Percentiles rank a stretch among this genome's conserved stretches.
These are phyloP conservation scores for Nemania sp. DNA, from an alignment of 2,329 filamentous ascomycete species.

Conservation along the genomic window DNA sequence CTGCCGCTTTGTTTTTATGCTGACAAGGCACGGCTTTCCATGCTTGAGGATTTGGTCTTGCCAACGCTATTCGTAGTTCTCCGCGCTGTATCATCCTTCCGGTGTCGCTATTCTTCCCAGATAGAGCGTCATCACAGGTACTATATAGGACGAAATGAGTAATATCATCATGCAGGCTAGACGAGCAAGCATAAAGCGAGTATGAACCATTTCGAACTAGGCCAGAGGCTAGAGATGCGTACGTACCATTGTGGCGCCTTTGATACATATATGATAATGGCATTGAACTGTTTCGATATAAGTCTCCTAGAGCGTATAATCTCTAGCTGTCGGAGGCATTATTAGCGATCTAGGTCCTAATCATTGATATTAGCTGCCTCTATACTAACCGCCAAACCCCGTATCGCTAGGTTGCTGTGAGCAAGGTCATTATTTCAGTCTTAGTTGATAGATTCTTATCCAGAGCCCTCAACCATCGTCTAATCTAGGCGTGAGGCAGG, in stretches of 20 bases:
- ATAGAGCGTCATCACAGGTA: neutral
- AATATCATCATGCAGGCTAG: neutral
- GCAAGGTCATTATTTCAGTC: conserved; percentile 6
- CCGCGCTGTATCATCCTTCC: neutral
- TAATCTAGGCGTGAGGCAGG: conserved; percentile 1
- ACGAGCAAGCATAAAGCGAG: neutral
- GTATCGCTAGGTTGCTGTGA: conserved; percentile 10
- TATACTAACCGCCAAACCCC: conserved; percentile 11
- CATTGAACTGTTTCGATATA: conserved; percentile 15
- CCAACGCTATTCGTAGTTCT: neutral
- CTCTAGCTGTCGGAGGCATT: conserved; percentile 19
- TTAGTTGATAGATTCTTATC: conserved; percentile 14
- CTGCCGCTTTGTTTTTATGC: neutral
- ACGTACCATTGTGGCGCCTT: conserved; percentile 4
- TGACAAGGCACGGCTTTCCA: neutral
- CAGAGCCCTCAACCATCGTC: conserved; percentile 2
- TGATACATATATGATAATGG: conserved; percentile 23
- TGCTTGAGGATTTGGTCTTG: neutral
- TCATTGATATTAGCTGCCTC: conserved; percentile 13
- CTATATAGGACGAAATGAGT: neutral
- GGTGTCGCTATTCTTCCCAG: neutral
- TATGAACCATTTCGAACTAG: neutral
- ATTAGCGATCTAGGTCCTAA: neutral
- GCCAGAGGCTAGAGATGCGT: neutral
- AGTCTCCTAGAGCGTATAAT: conserved; percentile 7